These are phyloP conservation scores for Leptodontidium sp. DNA, from an alignment of 2,329 filamentous ascomycete species.

Conservation along the genomic window DNA sequence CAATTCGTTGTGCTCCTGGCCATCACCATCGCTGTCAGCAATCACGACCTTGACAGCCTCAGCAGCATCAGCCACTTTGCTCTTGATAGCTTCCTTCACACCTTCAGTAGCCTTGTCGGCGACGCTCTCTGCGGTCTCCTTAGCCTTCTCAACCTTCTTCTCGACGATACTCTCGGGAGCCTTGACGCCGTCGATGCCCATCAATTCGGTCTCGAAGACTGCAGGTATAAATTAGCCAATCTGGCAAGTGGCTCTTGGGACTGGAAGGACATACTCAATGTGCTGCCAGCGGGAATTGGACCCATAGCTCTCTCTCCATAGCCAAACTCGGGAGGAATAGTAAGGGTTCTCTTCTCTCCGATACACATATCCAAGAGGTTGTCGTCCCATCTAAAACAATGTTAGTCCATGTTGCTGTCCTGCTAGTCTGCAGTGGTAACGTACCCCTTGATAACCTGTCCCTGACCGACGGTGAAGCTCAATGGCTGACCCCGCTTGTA, in stretches of 20 bases:
- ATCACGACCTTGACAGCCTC: slow-evolving; percentile 61
- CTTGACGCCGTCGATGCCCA: slow-evolving; percentile 79
- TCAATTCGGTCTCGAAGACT: slow-evolving; percentile 92
- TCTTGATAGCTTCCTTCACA: slow-evolving; percentile 52
- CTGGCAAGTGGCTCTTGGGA: slow-evolving; percentile 22
- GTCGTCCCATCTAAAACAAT: slow-evolving; percentile 76
- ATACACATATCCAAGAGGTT: slow-evolving; percentile 94
- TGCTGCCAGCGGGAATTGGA: slow-evolving; percentile 83
- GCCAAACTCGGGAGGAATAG: slow-evolving; percentile 84
- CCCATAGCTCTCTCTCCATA: slow-evolving; percentile 82
- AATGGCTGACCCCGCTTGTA: slow-evolving; percentile 83
- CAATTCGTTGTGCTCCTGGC: slow-evolving; percentile 67
- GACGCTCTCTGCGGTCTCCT: slow-evolving; percentile 42
- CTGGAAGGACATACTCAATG: slow-evolving; percentile 65
- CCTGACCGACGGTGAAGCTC: slow-evolving; percentile 78
- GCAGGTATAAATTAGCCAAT: slow-evolving; percentile 29
- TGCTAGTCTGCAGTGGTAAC: slow-evolving; percentile 45
- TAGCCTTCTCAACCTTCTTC: slow-evolving; percentile 42
- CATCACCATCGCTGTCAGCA: slow-evolving; percentile 62
- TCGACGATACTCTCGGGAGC: slow-evolving; percentile 42
- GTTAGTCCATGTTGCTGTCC: slow-evolving; percentile 16
- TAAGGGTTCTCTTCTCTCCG: slow-evolving; percentile 89
- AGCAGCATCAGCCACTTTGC: slow-evolving; percentile 59
- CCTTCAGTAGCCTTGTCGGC: slow-evolving; percentile 43
- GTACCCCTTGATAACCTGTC: slow-evolving; percentile 89